phyloP scores from a whole-genome alignment of 129 eudicot species.

The carrot (Daucus carota) region DH1_v3.0 NC_030385.2:32195001-32195500 shows the following conservation, averaged over 20 bases:
- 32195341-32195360: background rate
- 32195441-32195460: background rate
- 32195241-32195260: background rate
- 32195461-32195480: conserved; percentile 40
- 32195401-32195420: background rate
- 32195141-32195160: conserved; percentile 25
- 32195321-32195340: background rate
- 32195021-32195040: background rate
- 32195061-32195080: conserved; percentile 64
- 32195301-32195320: too few relatives aligned
- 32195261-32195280: background rate
- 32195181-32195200: background rate
- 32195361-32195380: background rate
- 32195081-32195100: conserved; percentile 70
- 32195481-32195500: conserved; percentile 69
- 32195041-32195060: background rate
- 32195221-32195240: background rate
- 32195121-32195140: conserved; percentile 71
- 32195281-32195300: too few relatives aligned
- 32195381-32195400: too few relatives aligned
- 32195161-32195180: background rate
- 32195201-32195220: background rate
- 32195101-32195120: conserved; percentile 72
- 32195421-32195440: background rate
- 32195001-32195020: too few relatives aligned